Percentiles rank a stretch among this genome's conserved stretches.
These are phyloP conservation scores for Pythium monospermum DNA, from an alignment of 352 stramenopile genomes.

Conservation along the genomic window DNA sequence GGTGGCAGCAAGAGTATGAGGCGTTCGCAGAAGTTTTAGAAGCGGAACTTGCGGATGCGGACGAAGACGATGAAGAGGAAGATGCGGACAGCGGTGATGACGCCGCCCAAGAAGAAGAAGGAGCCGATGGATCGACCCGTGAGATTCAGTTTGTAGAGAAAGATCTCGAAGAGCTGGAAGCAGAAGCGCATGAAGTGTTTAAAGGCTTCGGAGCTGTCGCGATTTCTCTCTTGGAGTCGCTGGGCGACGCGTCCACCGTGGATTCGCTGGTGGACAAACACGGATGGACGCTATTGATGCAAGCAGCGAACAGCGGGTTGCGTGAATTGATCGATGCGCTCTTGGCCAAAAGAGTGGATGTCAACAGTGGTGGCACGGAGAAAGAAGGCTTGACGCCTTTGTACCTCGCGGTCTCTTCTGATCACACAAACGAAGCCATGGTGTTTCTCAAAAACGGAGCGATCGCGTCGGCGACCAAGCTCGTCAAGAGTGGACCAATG, in stretches of 20 bases:
- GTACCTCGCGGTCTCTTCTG: slow-evolving; percentile 69
- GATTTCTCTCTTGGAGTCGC: slow-evolving; percentile 39
- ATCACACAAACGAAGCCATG: slow-evolving; percentile 67
- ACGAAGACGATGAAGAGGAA: slow-evolving; percentile 23
- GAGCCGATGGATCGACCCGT: slow-evolving; percentile 2
- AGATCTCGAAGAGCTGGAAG: slow-evolving; percentile 68
- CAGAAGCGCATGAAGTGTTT: slow-evolving; percentile 61
- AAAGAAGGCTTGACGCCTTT: slow-evolving; percentile 54
- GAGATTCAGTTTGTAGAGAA: slow-evolving; percentile 38
- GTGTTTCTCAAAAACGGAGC: slow-evolving; percentile 67
- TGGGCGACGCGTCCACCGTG: slow-evolving; percentile 27
- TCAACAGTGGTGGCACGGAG: slow-evolving; percentile 47
- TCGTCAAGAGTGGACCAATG: slow-evolving; percentile 36
- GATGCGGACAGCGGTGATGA: slow-evolving; percentile 11
- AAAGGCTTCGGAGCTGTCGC: slow-evolving; percentile 56
- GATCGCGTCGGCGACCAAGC: slow-evolving; percentile 52
- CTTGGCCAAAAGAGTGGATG: slow-evolving; percentile 42
- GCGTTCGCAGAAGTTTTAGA: slow-evolving; percentile 69
- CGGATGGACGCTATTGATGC: slow-evolving; percentile 84
- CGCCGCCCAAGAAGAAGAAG: slow-evolving; percentile 9
- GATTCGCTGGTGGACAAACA: slow-evolving; percentile 62
- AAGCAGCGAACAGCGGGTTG: slow-evolving; percentile 73
- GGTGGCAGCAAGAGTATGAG: slow-evolving; percentile 86
- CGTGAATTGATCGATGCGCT: slow-evolving; percentile 50
- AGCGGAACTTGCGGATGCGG: slow-evolving; percentile 39